Evolutionary conservation across 352 stramenopile species (phyloP).

Genomic region (Phytophthora constricta): DNA sequence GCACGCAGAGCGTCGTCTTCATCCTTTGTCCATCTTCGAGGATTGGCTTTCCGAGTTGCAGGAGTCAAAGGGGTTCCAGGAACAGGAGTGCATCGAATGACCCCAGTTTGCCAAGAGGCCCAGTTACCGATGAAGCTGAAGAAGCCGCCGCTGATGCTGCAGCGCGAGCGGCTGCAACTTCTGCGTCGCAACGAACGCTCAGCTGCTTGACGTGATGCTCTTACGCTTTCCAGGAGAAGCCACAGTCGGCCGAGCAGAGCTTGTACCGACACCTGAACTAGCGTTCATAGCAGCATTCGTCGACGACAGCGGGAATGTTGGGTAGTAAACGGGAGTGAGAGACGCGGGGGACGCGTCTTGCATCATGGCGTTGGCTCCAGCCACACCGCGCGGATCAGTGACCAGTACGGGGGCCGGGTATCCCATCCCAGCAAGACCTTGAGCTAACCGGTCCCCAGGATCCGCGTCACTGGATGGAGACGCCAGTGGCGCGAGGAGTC

Average conservation of each 20-base stretch:
- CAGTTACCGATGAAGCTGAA: slow-evolving; percentile 14
- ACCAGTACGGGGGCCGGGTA: slow-evolving; percentile 36
- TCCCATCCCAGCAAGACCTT: slow-evolving; percentile 26
- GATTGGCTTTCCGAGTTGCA: slow-evolving; percentile 73
- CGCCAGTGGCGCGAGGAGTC: slow-evolving; percentile 44
- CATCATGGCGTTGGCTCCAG: slow-evolving; percentile 21
- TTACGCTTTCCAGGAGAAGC: slow-evolving; percentile 76
- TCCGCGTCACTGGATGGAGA: slow-evolving; percentile 40
- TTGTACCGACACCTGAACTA: neutral
- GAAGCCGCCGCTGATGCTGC: slow-evolving; percentile 10
- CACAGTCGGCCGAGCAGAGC: slow-evolving; percentile 15
- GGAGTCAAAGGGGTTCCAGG: slow-evolving; percentile 35
- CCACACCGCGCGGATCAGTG: slow-evolving; percentile 30
- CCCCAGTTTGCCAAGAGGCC: slow-evolving; percentile 12
- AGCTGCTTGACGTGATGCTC: slow-evolving; percentile 83
- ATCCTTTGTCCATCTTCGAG: slow-evolving; percentile 86
- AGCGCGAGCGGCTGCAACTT: slow-evolving; percentile 47
- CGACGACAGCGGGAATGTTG: slow-evolving; percentile 34
- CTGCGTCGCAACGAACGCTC: slow-evolving; percentile 42
- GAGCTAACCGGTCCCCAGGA: slow-evolving; percentile 22
- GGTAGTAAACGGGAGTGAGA: slow-evolving; percentile 58
- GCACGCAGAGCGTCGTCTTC: slow-evolving; percentile 88
- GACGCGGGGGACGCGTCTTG: slow-evolving; percentile 47
- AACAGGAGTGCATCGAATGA: slow-evolving; percentile 30
- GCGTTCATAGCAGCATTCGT: slow-evolving; percentile 8